Evolutionary conservation across 768 basidiomycete genomes (phyloP).

Genomic region (Boletus edulis): DNA sequence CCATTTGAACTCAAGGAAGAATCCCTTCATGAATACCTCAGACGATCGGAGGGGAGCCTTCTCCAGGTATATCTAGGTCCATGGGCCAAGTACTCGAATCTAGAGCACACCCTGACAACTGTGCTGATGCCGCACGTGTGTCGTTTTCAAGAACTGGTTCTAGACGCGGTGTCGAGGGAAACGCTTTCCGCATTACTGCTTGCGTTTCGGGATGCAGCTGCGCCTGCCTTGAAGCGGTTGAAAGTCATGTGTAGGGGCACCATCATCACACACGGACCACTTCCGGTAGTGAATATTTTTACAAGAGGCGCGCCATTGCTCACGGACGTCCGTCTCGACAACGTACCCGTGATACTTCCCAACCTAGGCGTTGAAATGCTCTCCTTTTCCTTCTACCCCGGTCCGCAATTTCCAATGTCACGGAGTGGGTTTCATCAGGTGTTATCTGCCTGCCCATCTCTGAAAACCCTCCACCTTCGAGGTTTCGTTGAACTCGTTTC

Average conservation of each 20-base stretch:
- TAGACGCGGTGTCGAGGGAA: slow-evolving; percentile 31
- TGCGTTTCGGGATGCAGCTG: slow-evolving; percentile 26
- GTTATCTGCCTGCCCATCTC: slow-evolving; percentile 17
- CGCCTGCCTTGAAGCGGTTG: slow-evolving; percentile 25
- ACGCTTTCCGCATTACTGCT: slow-evolving; percentile 22
- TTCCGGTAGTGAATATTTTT: slow-evolving; percentile 25
- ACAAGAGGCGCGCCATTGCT: slow-evolving; percentile 32
- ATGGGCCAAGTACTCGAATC: slow-evolving; percentile 31
- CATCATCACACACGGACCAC: slow-evolving; percentile 26
- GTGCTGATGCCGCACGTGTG: slow-evolving; percentile 30
- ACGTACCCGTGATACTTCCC: slow-evolving; percentile 27
- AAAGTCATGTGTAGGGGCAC: slow-evolving; percentile 31
- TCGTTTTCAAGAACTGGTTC: slow-evolving; percentile 29
- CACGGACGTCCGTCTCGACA: slow-evolving; percentile 33
- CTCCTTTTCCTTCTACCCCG: slow-evolving; percentile 34
- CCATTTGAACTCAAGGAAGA: slow-evolving; percentile 29
- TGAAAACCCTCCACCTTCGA: slow-evolving; percentile 27
- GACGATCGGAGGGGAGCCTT: slow-evolving; percentile 28
- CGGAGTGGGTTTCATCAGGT: slow-evolving; percentile 22
- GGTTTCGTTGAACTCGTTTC: slow-evolving; percentile 30
- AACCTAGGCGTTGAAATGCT: slow-evolving; percentile 20
- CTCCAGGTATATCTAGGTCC: slow-evolving; percentile 33
- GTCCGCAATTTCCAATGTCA: slow-evolving; percentile 30
- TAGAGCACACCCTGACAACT: slow-evolving; percentile 21
- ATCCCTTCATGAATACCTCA: slow-evolving; percentile 32